Evolutionary conservation across 2,329 filamentous ascomycete species (phyloP).

Genomic region (Colletotrichum sp.): DNA sequence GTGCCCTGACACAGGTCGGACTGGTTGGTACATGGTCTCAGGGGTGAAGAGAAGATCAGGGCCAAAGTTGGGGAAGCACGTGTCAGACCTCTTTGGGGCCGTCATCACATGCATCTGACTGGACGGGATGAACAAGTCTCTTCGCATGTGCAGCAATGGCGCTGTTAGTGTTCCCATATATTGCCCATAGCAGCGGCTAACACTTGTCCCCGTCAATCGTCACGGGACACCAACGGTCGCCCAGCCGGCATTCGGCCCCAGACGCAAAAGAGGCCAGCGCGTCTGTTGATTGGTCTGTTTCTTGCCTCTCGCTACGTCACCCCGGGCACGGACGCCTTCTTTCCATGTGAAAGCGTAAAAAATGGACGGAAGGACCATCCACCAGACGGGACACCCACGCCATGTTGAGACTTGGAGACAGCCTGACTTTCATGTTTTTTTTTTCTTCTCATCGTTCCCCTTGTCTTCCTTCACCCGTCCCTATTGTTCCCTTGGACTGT

Average conservation of each 20-base stretch:
- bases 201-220: not conserved
- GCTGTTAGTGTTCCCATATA: not conserved
- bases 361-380: not conserved
- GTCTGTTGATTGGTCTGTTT: not conserved
- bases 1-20: not conserved
- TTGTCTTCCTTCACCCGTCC: not conserved
- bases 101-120: slow-evolving; percentile 21
- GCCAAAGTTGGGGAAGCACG: slow-evolving; percentile 20
- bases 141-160: not conserved
- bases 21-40: not conserved
- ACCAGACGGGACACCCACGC: not conserved
- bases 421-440: not conserved
- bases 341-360: slow-evolving; percentile 14
- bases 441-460: not conserved
- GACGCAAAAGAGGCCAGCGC: not conserved
- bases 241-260: slow-evolving; percentile 21
- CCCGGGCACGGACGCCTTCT: slow-evolving; percentile 1
- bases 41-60: not conserved
- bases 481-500: not conserved
- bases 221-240: slow-evolving; percentile 5
- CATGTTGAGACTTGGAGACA: not conserved
- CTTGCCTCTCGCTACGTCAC: slow-evolving; percentile 1
- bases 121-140: slow-evolving; percentile 16
- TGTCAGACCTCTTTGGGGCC: slow-evolving; percentile 17
- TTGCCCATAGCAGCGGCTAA: not conserved